These are phyloP conservation scores for Phylloporus sp. DNA, from an alignment of 768 basidiomycete species.

Conservation along the genomic window DNA sequence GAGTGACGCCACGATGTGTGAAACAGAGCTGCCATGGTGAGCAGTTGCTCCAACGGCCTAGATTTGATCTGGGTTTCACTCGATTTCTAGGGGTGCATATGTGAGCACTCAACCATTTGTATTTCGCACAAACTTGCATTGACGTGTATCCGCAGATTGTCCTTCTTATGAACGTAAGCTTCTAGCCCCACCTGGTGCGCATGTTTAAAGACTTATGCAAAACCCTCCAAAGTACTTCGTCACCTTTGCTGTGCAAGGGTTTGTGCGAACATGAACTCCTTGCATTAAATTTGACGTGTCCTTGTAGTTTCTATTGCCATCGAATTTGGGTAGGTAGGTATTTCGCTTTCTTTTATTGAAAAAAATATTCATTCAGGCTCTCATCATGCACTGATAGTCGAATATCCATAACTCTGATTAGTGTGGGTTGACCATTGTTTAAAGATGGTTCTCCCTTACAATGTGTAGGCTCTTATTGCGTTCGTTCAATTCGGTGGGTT, in stretches of 20 bases:
- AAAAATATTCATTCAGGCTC: neutral
- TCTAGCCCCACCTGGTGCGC: neutral
- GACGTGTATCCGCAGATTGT: neutral
- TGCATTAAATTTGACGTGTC: too few species aligned
- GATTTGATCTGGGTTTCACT: neutral
- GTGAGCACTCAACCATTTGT: neutral
- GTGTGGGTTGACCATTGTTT: neutral
- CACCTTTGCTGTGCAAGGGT: constrained; percentile 12
- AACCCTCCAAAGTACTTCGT: constrained; percentile 2
- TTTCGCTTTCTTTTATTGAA: neutral
- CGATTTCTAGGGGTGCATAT: constrained; percentile 3
- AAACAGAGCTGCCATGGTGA: constrained; percentile 6
- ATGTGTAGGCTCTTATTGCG: neutral
- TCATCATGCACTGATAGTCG: constrained; percentile 1
- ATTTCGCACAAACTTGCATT: neutral
- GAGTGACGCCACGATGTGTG: neutral
- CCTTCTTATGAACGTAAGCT: constrained; percentile 7
- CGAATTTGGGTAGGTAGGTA: constrained; percentile 17
- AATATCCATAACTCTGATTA: neutral
- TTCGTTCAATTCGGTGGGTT: constrained; percentile 4
- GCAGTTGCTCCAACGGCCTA: neutral
- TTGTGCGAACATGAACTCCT: neutral
- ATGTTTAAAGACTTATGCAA: neutral
- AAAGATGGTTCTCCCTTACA: neutral
- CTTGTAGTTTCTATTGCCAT: constrained; percentile 13